Evolutionary conservation across 129 eudicot genomes (phyloP).

Genomic region (Daucus carota): DH1_v3.0 NC_030383.2:47606501-47607000

Average conservation of each 20-base stretch:
- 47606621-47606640: constrained; percentile 1
- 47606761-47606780: background rate
- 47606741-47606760: background rate
- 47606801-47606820: background rate
- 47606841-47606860: background rate
- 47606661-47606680: background rate
- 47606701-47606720: background rate
- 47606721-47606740: background rate
- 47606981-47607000: background rate
- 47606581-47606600: background rate
- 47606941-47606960: background rate
- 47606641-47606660: background rate
- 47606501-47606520: background rate
- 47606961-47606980: background rate
- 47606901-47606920: background rate
- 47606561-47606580: background rate
- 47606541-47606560: background rate
- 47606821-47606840: background rate
- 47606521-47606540: background rate
- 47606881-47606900: background rate
- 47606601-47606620: background rate
- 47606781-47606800: background rate
- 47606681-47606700: background rate
- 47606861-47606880: background rate
- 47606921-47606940: background rate